These are phyloP conservation scores for Daldinia bambusicola DNA, from an alignment of 495 filamentous ascomycete genomes.

Conservation along the genomic window DNA sequence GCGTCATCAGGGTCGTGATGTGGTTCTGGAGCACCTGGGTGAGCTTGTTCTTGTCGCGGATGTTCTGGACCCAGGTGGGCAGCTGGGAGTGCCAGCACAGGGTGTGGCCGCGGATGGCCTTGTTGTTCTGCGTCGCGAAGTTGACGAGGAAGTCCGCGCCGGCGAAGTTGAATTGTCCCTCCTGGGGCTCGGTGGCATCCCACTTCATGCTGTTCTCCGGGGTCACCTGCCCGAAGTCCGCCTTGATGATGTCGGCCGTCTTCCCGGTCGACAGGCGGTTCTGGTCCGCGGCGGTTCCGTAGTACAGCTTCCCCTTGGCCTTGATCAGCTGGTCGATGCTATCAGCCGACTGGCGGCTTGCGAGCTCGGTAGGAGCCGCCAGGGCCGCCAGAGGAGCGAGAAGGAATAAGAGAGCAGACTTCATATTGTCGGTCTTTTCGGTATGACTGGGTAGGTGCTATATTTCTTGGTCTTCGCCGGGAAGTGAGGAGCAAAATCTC, in stretches of 20 bases:
- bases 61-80: slow-evolving; percentile 66
- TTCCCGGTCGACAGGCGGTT: slow-evolving; percentile 60
- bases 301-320: slow-evolving; percentile 71
- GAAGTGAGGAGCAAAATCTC: not conserved
- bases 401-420: slow-evolving; percentile 52
- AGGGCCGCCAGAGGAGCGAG: slow-evolving; percentile 50
- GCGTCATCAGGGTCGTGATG: slow-evolving; percentile 64
- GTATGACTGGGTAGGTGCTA: not conserved
- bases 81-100: slow-evolving; percentile 73
- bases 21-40: slow-evolving; percentile 68
- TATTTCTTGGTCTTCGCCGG: slow-evolving; percentile 2
- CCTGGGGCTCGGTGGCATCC: slow-evolving; percentile 60
- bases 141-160: slow-evolving; percentile 67
- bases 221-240: slow-evolving; percentile 71
- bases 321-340: slow-evolving; percentile 67
- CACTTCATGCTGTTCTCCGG: slow-evolving; percentile 78
- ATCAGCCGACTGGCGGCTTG: slow-evolving; percentile 52
- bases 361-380: slow-evolving; percentile 48
- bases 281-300: slow-evolving; percentile 65
- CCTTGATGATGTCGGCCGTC: slow-evolving; percentile 65
- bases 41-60: slow-evolving; percentile 61
- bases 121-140: slow-evolving; percentile 66
- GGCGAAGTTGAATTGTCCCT: slow-evolving; percentile 62
- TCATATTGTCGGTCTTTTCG: slow-evolving; percentile 50
- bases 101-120: slow-evolving; percentile 71